Base-by-base conservation (phyloP, 2,329 filamentous ascomycete species). In the Helotiales sp. region DNA sequence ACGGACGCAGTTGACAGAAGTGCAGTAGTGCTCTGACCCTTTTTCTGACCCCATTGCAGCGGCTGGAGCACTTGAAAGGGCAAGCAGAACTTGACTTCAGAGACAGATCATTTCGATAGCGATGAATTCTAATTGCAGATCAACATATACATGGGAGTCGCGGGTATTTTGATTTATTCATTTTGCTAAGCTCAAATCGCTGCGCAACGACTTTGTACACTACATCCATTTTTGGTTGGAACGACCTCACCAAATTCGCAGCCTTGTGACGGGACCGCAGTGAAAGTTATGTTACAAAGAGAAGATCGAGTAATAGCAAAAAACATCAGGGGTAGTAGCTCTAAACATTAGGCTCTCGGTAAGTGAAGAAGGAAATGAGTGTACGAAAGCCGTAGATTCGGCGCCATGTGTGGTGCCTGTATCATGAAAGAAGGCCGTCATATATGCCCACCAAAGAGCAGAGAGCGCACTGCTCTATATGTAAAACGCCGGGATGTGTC, bases 301-400 rank as follows among this genome's bases (percentile, higher is more conserved):
- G 71, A 74, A 74, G 64, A 71, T 72, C 52, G 50, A 63, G 63
- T 57, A 62, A 68, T 55, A 37, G 58, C 30, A 61, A 30, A 54
- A 69, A 69, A 68, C 52, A 64, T 61, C 47, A 60, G 68, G 68
- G 54, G 60, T 65, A 71, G 68, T 70, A 73, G 70, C 70, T 73
- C 71, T 74, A 74, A 71, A 75, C 72, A 75, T 75, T 75, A 75
- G 68, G 70, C 66, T 64, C 67, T 65, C 58, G 65, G 34, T 69
- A 70, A 61, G 59, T 64, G 55, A 66, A 67, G 58, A 66, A 70
- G 58, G 59, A 68, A 62, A 68, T 37, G 60, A 49, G 50, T 24
- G 59, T 55, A 65, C 50, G 43, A 45, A 65, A 67, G 64, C 69
- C 66, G 40, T 67, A 72, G 69, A 72, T 69, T 34, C 50, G 60